Conservation (phyloP, 2,329 filamentous ascomycete species). For the Trichoderma aggressivum region DNA sequence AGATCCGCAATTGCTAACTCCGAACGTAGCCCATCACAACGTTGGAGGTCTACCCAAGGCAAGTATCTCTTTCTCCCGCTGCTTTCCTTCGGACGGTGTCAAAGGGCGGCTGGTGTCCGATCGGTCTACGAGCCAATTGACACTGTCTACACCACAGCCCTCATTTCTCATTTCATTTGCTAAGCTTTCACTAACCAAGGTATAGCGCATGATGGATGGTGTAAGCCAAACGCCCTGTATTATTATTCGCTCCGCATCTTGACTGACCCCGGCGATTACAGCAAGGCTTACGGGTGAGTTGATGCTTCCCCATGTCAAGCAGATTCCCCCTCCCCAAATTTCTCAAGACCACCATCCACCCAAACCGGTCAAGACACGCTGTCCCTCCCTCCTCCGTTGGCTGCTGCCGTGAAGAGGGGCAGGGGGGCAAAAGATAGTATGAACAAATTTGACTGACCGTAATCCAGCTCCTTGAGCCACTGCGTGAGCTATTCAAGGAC, state of each 20-base stretch:
- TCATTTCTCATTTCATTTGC: neutral
- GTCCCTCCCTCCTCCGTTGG: too few species aligned
- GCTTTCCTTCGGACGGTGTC: neutral
- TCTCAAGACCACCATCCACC: too few species aligned
- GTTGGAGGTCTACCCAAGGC: slow-evolving; percentile 57
- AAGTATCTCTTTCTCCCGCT: neutral
- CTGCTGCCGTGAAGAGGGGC: too few species aligned
- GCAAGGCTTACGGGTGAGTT: neutral
- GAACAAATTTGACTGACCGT: neutral
- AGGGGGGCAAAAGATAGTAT: too few species aligned
- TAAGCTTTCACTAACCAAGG: neutral
- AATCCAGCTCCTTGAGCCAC: neutral
- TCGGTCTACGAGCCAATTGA: neutral
- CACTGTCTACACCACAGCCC: neutral
- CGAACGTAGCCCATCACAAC: slow-evolving; percentile 47
- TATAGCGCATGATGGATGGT: neutral
- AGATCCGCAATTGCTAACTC: neutral
- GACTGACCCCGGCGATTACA: neutral
- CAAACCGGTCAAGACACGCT: too few species aligned
- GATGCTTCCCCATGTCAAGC: neutral
- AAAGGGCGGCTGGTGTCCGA: neutral
- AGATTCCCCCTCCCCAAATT: neutral
- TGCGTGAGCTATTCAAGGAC: neutral
- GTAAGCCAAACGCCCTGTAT: neutral
- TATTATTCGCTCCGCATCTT: neutral